Conservation (phyloP, 768 basidiomycete species). For the Lactarius hengduanensis region DNA sequence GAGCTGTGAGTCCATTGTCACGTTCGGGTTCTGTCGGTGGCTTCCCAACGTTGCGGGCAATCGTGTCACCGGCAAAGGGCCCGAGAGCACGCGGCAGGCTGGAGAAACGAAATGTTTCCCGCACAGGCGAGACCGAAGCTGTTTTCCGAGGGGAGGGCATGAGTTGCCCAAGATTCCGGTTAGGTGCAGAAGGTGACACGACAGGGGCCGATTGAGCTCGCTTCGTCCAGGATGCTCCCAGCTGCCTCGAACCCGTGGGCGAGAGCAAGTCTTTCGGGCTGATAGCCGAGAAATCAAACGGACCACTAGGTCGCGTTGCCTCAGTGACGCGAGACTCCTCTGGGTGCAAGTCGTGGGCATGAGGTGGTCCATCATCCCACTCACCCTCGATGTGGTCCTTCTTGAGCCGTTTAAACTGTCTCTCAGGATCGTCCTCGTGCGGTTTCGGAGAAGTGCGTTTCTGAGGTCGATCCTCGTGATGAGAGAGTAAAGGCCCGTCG, state of each 20-base stretch:
- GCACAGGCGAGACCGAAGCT: constrained; percentile 16
- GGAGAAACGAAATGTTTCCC: constrained; percentile 26
- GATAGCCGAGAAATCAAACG: constrained; percentile 27
- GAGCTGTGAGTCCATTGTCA: background rate
- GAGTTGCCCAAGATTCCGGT: constrained; percentile 20
- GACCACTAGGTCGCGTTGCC: constrained; percentile 17
- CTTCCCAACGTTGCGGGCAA: background rate
- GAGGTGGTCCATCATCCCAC: background rate
- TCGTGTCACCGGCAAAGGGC: background rate
- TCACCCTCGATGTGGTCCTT: constrained; percentile 13
- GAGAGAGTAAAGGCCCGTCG: constrained; percentile 16
- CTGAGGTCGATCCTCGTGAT: constrained; percentile 11
- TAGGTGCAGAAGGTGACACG: constrained; percentile 16
- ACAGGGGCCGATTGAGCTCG: constrained; percentile 27
- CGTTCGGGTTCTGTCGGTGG: background rate
- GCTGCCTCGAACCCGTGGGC: background rate
- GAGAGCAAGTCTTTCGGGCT: background rate
- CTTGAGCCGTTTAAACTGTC: constrained; percentile 17
- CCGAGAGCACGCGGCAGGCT: constrained; percentile 23
- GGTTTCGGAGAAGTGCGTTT: constrained; percentile 18
- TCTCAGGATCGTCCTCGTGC: background rate
- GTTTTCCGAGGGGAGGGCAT: constrained; percentile 18
- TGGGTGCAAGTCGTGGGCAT: background rate
- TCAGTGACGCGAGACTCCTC: constrained; percentile 13
- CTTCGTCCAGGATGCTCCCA: constrained; percentile 6